A percentile compares a stretch with the other conserved stretches of the same genome.
Conservation (phyloP, 208 protist genomes). For the Leishmania major region DNA sequence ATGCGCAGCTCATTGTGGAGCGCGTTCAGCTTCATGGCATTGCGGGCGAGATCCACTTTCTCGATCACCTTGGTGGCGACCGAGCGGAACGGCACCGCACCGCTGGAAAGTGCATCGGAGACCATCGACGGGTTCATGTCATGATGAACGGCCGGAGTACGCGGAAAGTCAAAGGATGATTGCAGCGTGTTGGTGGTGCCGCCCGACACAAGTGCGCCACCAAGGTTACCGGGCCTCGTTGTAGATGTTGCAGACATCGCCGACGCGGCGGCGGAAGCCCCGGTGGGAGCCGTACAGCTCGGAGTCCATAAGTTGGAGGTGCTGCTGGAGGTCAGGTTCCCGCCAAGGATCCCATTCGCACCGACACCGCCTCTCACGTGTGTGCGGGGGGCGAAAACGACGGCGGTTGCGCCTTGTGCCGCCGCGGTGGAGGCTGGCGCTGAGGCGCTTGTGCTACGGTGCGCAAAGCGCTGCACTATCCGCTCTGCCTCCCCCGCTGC, state of each 20-base stretch:
- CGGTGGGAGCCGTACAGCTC: not conserved
- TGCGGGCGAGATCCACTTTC: slow-evolving; percentile 57
- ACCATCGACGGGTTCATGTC: slow-evolving; percentile 17
- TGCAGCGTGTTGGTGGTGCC: slow-evolving; percentile 11
- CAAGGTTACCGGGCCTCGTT: slow-evolving; percentile 6
- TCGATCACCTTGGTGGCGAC: slow-evolving; percentile 80
- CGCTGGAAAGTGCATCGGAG: slow-evolving; percentile 15
- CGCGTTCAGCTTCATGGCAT: slow-evolving; percentile 42
- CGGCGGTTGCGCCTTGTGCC: not conserved
- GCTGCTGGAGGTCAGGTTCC: not conserved
- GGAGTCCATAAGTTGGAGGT: not conserved
- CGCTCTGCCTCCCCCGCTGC: not conserved
- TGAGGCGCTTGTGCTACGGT: not conserved
- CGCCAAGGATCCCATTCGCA: not conserved
- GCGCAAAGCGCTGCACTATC: not conserved
- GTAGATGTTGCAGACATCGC: not conserved
- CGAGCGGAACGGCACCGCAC: slow-evolving; percentile 35
- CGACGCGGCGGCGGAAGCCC: not conserved
- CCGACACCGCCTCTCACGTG: not conserved
- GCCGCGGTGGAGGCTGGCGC: not conserved
- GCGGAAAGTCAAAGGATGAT: slow-evolving; percentile 7
- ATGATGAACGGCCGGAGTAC: slow-evolving; percentile 10
- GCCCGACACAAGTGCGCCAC: not conserved
- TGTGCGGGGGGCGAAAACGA: not conserved
- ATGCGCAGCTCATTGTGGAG: slow-evolving; percentile 76